Base-by-base conservation (phyloP, 2,329 filamentous ascomycete species). In the Rachicladosporium sp. region DNA sequence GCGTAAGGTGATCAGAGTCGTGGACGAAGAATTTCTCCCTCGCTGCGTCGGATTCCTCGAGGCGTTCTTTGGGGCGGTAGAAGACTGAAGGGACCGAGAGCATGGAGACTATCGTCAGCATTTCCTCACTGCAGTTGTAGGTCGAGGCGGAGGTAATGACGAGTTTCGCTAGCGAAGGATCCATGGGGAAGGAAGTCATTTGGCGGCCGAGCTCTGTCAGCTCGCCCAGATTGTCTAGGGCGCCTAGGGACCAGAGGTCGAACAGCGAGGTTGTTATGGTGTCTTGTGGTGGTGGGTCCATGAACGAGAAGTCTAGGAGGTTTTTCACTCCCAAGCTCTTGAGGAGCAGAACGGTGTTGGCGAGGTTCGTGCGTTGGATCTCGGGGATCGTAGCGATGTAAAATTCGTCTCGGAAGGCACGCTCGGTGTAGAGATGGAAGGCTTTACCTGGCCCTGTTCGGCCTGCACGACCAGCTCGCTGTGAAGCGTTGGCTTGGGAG, bases 131-230 rank as follows among this genome's bases (percentile, higher is more conserved):
- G 63, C 91, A 98, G 34, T 77, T 82, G 58, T 95, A 95, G 9
- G 51, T 52, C 2, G 54, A 54, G 39, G 83, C 82, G 0, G 87
- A 81, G 34, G 83, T 94, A 56, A 98, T 94, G 40, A 98, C 74
- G 9, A 98, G 76, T 62, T 98, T 98, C 6, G 89, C 87, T 7
- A 98, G 70, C 0, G 88, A 88, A 0, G 91, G 91, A 48, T 98
- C 91, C 89, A 98, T 98, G 1, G 91, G 91, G 54, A 96, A 98
- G 1, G 85, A 82, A 19, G 91, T 95, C 91, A 98, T 98, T 50
- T 83, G 88, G 33, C 76, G 77, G 23, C 91, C 91, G 1, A 98
- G 74, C 1, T 76, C 69, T 0, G 91, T 98, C 19, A 98, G 72
- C 49, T 95, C 86, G 29, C 91, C 93, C 10, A 96, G 73, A 51